Conservation (phyloP, 768 basidiomycete species). For the Tricholoma bakamatsutake region DNA sequence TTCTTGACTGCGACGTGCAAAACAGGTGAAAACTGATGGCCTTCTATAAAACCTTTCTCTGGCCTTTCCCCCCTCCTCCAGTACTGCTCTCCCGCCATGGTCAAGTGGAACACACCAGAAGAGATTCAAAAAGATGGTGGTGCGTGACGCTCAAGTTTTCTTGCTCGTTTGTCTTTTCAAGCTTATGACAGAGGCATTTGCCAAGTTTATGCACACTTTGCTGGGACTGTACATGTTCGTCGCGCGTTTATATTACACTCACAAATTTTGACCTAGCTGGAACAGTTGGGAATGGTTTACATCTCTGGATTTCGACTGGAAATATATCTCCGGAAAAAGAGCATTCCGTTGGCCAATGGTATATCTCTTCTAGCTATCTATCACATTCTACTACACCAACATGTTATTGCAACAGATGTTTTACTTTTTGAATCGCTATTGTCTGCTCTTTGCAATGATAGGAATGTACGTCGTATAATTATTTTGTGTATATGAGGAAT, state of each 20-base stretch:
- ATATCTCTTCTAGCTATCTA: constrained; percentile 5
- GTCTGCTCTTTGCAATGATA: constrained; percentile 55
- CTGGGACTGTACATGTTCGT: constrained; percentile 57
- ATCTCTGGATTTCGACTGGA: constrained; percentile 61
- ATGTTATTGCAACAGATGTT: constrained; percentile 37
- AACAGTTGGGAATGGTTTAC: constrained; percentile 63
- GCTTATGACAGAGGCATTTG: constrained; percentile 33
- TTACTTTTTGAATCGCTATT: constrained; percentile 68
- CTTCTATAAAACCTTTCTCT: constrained; percentile 14
- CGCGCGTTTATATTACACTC: not conserved
- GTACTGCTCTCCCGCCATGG: constrained; percentile 33
- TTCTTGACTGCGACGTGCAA: not conserved
- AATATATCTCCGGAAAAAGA: constrained; percentile 49
- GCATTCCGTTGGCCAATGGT: constrained; percentile 68
- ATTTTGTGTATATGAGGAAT: constrained; percentile 4
- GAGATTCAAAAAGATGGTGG: constrained; percentile 45
- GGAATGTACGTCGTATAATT: constrained; percentile 50
- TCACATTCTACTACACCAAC: not conserved
- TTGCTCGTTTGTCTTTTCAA: not conserved
- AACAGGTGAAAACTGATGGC: not conserved
- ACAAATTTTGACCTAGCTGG: constrained; percentile 6
- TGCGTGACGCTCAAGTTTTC: constrained; percentile 19
- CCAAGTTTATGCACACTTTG: constrained; percentile 53
- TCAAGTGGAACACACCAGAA: constrained; percentile 47
- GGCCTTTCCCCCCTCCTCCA: not conserved